Conservation (phyloP, 805 yeast genomes). For the Peterozyma toletana region DNA sequence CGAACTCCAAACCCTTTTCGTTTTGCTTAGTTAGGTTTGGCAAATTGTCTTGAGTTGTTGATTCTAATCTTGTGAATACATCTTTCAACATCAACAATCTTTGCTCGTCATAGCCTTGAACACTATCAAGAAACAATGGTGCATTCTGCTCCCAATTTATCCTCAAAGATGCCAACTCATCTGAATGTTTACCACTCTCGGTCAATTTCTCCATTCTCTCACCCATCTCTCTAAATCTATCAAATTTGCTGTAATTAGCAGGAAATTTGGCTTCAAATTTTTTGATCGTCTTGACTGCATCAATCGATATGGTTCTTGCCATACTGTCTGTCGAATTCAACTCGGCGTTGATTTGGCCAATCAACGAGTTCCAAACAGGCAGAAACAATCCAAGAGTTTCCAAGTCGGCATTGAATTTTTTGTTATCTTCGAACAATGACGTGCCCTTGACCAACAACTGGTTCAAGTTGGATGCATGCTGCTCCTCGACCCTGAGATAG, state of each 20-base stretch:
- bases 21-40: constrained; percentile 36
- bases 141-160: constrained; percentile 73
- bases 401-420: constrained; percentile 35
- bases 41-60: constrained; percentile 49
- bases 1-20: constrained; percentile 60
- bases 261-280: constrained; percentile 15
- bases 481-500: constrained; percentile 38
- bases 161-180: constrained; percentile 35
- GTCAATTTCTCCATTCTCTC: not conserved
- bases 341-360: constrained; percentile 36
- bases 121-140: constrained; percentile 66
- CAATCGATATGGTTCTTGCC: constrained; percentile 23
- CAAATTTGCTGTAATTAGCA: constrained; percentile 10
- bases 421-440: constrained; percentile 25
- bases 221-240: constrained; percentile 5
- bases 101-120: constrained; percentile 63
- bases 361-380: constrained; percentile 36
- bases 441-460: constrained; percentile 25
- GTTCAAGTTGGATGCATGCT: constrained; percentile 41
- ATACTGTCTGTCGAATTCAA: constrained; percentile 35
- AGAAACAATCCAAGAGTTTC: constrained; percentile 39
- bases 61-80: constrained; percentile 57
- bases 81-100: constrained; percentile 59
- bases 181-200: constrained; percentile 21
- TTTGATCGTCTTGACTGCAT: constrained; percentile 14